Evolutionary conservation across 805 yeast genomes (phyloP), one percentile per base, ranked within the genome.

Genomic region (Pichia cephalocereana): DNA sequence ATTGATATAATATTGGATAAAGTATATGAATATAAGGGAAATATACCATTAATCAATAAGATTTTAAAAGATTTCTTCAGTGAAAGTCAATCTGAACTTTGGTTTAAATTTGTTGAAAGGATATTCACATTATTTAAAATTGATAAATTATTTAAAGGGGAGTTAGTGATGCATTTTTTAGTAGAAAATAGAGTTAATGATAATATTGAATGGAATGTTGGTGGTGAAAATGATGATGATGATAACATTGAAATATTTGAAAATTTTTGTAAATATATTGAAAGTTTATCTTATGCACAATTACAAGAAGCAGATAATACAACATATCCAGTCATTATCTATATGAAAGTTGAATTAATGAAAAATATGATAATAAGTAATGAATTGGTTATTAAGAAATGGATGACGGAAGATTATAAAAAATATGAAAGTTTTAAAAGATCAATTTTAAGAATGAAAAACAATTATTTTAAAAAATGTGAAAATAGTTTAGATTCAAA

Each of bases 301-400:
- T 23, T 23, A 23, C 26, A 23, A 23, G 26, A 23, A 23, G 26
- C 37, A 39, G 8, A 32, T 17, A 39, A 48, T 40, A 38, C 38
- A 40, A 9, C n/a, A 12, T 15, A 30, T 26, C 18, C 10, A 17
- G 3, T 15, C n/a, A 12, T 44, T 19, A 26, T 48, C 2, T 43
- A 40, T 10, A 40, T 44, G 47, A 55, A 63, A 14, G 34, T 60
- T 28, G 44, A 54, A 27, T 40, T 57, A 26, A 41, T 60, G n/a
- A 58, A 57, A 40, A 48, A 53, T 46, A 34, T 59, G 11, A 42
- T 59, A 10, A 42, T 56, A 38, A 45, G 51, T 43, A 53, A 54
- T 31, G 37, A 49, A 27, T 37, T 46, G 4, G 30, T 34, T 14
- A 39, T 53, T 14, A 14, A n/a, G n/a, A 42, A 43, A 18, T 40